Conservation (phyloP, 495 filamentous ascomycete species). For the Massariosphaeria phaeospora region DNA sequence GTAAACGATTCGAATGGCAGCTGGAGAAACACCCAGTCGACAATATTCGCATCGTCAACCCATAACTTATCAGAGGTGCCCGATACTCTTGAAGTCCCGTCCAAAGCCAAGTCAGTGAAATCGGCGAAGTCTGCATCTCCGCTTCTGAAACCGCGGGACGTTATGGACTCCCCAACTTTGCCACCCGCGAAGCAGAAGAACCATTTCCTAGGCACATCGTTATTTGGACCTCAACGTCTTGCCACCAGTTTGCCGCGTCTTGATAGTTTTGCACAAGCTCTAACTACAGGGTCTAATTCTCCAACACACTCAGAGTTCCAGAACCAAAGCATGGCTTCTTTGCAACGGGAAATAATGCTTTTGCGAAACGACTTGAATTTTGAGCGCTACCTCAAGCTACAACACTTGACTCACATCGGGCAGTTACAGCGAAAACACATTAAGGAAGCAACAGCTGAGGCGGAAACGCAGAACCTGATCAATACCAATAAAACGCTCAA, state of each 20-base stretch:
- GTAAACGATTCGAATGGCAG: constrained; percentile 33
- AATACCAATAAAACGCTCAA: constrained; percentile 67
- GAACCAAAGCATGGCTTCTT: constrained; percentile 47
- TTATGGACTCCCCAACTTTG: constrained; percentile 57
- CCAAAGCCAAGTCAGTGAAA: constrained; percentile 29
- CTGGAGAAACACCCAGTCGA: constrained; percentile 49
- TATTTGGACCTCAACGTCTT: constrained; percentile 5
- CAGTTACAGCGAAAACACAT: constrained; percentile 64
- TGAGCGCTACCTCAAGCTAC: constrained; percentile 69
- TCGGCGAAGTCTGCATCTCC: constrained; percentile 29
- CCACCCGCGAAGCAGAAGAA: constrained; percentile 37
- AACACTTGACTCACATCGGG: constrained; percentile 69
- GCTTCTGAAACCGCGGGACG: constrained; percentile 19
- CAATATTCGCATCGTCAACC: constrained; percentile 40
- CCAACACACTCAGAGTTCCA: constrained; percentile 28
- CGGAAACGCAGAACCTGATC: constrained; percentile 69
- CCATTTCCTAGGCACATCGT: neutral
- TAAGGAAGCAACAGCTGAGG: constrained; percentile 62
- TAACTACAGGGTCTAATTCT: constrained; percentile 15
- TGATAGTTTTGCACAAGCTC: constrained; percentile 34
- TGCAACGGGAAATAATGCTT: constrained; percentile 62
- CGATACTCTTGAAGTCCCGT: constrained; percentile 17
- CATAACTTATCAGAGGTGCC: constrained; percentile 12
- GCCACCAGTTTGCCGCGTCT: constrained; percentile 9
- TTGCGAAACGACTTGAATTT: constrained; percentile 71